Evolutionary conservation across 177 flowering plant genomes (phyloP), one percentile per base, ranked within the genome.

Genomic region (Vitis hybrid): DNA sequence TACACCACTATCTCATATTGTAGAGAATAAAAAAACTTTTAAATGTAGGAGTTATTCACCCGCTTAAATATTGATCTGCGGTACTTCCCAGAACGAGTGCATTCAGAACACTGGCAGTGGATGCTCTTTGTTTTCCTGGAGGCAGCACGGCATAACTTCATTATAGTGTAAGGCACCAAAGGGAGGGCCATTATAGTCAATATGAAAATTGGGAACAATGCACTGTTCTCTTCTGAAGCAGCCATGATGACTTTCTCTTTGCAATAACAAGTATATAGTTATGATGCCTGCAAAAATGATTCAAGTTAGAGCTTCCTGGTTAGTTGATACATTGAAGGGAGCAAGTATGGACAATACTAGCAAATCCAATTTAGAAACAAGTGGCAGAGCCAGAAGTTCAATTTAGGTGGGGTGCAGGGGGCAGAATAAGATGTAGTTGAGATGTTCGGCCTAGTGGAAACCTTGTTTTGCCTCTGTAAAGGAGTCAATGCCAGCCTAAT

Each of bases 161-260:
- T 49, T 59, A 95, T 85, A 30, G 99, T 93, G 71, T 95, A 95
- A 68, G 98, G 99, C 70, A 95, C 97, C 49, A 95, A 77, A 66
- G 96, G 93, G 76, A 93, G 71, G 18, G 97, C 98, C 90, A 95
- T 90, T 73, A 91, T 87, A 2, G 99, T 90, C 80, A 95, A 82
- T 45, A 95, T 87, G 65, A 95, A 95, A 64, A 95, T 93, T 40
- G 99, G 98, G 68, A 95, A 95, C 60, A 95, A 76, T 1, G 94
- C 77, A 74, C 88, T 90, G 66, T 78, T 93, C 80, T 95, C 99
- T 67, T 90, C 97, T 17, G 97, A 82, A 57, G 96, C 84, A 69
- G 88, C 96, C 99, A 95, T 95, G 40, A 67, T 2, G 18, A 50
- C 49, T 64, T 68, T 66, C 67, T 23, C 23, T 30, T 13, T 50